Base-by-base conservation (phyloP, 2,329 filamentous ascomycete species). In the Intubia oerlemansii region DNA sequence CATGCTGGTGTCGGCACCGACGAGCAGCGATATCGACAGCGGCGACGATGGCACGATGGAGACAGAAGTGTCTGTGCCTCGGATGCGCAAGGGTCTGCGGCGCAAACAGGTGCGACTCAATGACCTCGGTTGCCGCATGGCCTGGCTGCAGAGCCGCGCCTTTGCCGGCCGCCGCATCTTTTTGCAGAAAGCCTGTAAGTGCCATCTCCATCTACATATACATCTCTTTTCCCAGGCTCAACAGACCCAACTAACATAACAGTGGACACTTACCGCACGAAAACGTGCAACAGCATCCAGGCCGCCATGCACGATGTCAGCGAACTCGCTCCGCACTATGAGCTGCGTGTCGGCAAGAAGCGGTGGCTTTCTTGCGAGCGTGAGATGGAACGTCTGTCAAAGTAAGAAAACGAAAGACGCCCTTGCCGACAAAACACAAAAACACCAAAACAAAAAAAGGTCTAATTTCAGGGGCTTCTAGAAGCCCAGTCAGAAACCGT, bases 251-350 rank as follows among this genome's bases (percentile, higher is more conserved):
- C 28, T 18, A 20, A 24, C 19, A 7, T 5, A 3, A n/a, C 41
- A 90, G 82, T 95, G 50, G 85, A 95, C 49, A 81, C 78, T 36
- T 93, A 93, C 50, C 76, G 85, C 40, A 85, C 81, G 48, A 92
- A 91, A 59, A 88, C 84, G 49, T 70, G 77, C 38, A 73, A 66
- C 39, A 77, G 75, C 31, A 84, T 91, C 54, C 66, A 90, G 42
- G 69, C 66, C 14, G 66, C 71, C 24, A 77, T 79, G 42, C 73
- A 81, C 44, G 80, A 90, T 36, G 63, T 80, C 25, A 59, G 65
- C 22, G 32, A 60, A 64, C 13, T 68, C 78, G 77, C 79, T 15
- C 73, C 80, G 31, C 82, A 93, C 51, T 90, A 84, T 44, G 82
- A 93, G 53, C 88, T 79, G 4, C 70, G 85, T 24, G 66, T 74